Percentiles rank a stretch among this genome's conserved stretches.
Conservation (phyloP, 73 alveolate genomes). For the Diophrys appendiculata region DNA sequence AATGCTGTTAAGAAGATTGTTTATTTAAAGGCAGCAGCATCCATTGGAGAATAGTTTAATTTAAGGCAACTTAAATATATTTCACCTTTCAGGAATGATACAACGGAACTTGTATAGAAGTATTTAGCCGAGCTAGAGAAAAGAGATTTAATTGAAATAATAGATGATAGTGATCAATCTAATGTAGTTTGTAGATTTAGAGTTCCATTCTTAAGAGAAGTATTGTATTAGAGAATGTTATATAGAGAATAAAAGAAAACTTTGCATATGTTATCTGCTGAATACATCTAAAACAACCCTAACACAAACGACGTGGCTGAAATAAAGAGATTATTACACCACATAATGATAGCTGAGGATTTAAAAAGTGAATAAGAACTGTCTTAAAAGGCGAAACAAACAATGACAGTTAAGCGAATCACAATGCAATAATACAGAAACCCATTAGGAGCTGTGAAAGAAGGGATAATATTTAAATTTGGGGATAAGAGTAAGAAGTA, state of each 20-base stretch:
- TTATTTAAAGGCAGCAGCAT: slow-evolving; percentile 57
- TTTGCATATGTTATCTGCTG: slow-evolving; percentile 43
- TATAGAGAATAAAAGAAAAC: slow-evolving; percentile 56
- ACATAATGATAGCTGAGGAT: slow-evolving; percentile 60
- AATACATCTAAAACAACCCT: slow-evolving; percentile 58
- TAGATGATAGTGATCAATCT: slow-evolving; percentile 50
- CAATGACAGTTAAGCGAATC: slow-evolving; percentile 46
- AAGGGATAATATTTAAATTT: too few species aligned
- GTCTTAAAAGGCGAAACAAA: slow-evolving; percentile 56
- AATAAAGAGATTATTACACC: slow-evolving; percentile 43
- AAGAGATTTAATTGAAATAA: slow-evolving; percentile 55
- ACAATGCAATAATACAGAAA: too few species aligned
- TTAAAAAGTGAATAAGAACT: slow-evolving; percentile 36
- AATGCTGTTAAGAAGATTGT: slow-evolving; percentile 34
- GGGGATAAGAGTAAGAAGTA: too few species aligned
- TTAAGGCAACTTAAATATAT: slow-evolving; percentile 25
- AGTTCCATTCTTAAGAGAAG: slow-evolving; percentile 51
- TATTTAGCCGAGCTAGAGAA: slow-evolving; percentile 37
- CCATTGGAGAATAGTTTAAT: slow-evolving; percentile 61
- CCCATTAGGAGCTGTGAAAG: too few species aligned
- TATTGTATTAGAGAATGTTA: slow-evolving; percentile 51
- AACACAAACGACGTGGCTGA: slow-evolving; percentile 38
- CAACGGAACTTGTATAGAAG: slow-evolving; percentile 17
- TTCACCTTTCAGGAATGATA: slow-evolving; percentile 46
- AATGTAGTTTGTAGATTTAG: slow-evolving; percentile 54